Conservation (phyloP, 1,139 yeast genomes). For the Citeromyces hawaiiensis region DNA sequence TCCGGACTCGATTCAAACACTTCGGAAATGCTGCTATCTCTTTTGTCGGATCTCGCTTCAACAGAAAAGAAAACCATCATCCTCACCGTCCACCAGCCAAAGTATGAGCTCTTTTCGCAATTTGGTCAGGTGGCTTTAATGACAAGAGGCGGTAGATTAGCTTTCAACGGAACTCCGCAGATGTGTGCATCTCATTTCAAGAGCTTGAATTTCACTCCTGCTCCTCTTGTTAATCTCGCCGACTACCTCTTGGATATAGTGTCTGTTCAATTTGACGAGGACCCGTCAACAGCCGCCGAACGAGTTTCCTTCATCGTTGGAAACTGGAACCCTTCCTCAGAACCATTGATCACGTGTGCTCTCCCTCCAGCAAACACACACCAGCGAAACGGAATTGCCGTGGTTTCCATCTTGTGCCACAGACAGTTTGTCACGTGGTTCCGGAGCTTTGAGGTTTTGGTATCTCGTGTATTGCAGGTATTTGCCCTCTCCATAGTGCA, state of each 20-base stretch:
- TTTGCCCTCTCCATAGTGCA: conserved; percentile 45
- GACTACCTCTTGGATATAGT: conserved; percentile 56
- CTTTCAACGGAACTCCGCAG: conserved; percentile 32
- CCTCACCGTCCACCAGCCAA: conserved; percentile 70
- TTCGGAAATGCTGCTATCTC: conserved; percentile 43
- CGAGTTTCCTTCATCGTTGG: conserved; percentile 20
- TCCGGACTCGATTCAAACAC: conserved; percentile 71
- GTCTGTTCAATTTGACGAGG: conserved; percentile 25
- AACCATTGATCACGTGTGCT: neutral
- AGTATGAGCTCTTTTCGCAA: conserved; percentile 40
- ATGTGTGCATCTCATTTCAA: conserved; percentile 28
- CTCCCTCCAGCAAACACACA: neutral
- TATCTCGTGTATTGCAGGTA: conserved; percentile 48
- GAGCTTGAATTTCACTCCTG: conserved; percentile 31
- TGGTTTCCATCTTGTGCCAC: conserved; percentile 6
- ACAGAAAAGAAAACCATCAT: conserved; percentile 49
- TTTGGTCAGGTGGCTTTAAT: conserved; percentile 53
- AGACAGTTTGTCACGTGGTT: conserved; percentile 32
- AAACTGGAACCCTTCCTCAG: conserved; percentile 17
- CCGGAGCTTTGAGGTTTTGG: conserved; percentile 41
- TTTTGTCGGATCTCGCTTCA: conserved; percentile 37
- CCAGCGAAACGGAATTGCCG: neutral
- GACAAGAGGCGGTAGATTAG: conserved; percentile 52
- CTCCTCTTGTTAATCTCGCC: conserved; percentile 43
- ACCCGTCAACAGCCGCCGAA: conserved; percentile 16